Base-by-base conservation (phyloP, 2,329 filamentous ascomycete species). In the Neonectria sp. region DNA sequence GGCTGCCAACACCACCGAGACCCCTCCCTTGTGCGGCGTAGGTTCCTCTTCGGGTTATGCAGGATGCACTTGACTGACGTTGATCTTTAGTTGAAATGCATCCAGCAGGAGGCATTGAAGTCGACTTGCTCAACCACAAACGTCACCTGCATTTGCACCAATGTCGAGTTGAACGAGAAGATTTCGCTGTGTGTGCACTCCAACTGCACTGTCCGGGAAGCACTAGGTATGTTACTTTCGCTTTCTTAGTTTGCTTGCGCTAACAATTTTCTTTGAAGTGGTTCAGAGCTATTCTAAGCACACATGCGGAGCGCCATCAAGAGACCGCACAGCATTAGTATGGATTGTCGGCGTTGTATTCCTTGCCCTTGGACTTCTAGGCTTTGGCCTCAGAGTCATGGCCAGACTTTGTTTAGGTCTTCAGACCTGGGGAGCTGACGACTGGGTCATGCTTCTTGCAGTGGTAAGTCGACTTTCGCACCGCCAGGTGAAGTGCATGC, bases 121-220 rank as follows among this genome's bases (percentile, higher is more conserved):
- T 67, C 64, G 24, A 45, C 60, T 7, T 74, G 71, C 33, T 56
- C 60, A 12, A 25, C 69, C 4, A 70, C 68, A 3, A 68, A 75
- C 40, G 57, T 56, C 6, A 59, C 64, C 4, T 75, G 73, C n/a
- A 64, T 75, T n/a, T 75, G 73, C 63, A 68, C 66, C 57, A 72
- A 75, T 40, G 70, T 64, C 6, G 65, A 73, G 53, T 60, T 75
- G 31, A 74, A 68, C 45, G 27, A 63, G 43, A 56, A 66, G 45
- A 74, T 73, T 9, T 51, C 70, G 6, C 60, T 55, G 12, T 75
- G 73, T 15, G 73, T 70, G 9, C 27, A 58, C 17, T 25, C 17
- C 6, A 68, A 62, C 15, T 75, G 73, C 57, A 73, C 73, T 3
- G 56, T 68, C 5, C 67, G 64, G 24, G 71, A 75, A 64, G 76